Conservation (phyloP, 2,329 filamentous ascomycete species). For the Curvularia eragrostidis region DNA sequence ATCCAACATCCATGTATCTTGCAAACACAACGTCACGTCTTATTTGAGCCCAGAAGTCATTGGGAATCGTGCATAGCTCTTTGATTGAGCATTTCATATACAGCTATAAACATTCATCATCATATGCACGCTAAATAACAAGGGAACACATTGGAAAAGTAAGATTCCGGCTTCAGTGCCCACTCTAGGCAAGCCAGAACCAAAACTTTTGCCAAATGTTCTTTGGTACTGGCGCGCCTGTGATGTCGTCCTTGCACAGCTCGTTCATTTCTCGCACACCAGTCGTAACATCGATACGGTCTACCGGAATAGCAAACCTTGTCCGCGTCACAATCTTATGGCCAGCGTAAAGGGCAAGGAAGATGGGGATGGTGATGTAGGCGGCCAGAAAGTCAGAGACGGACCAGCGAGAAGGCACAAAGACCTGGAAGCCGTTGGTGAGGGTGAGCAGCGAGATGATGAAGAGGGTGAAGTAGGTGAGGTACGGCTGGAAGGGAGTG, state of each 20-base stretch:
- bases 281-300: conserved; percentile 44
- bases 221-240: conserved; percentile 43
- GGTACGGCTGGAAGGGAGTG: conserved; percentile 57
- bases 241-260: conserved; percentile 40
- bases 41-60: too few species aligned
- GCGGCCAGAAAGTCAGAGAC: conserved; percentile 60
- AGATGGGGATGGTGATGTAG: conserved; percentile 55
- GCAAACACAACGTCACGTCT: background rate
- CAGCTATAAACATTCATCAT: background rate
- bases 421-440: conserved; percentile 59
- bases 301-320: conserved; percentile 33
- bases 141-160: background rate
- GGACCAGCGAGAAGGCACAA: conserved; percentile 55
- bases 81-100: background rate
- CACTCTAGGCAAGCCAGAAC: conserved; percentile 47
- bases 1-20: background rate
- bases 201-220: conserved; percentile 43
- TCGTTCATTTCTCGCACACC: conserved; percentile 49
- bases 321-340: conserved; percentile 45
- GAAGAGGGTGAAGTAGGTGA: conserved; percentile 66
- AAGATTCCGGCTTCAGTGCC: background rate
- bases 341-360: conserved; percentile 43
- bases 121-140: background rate
- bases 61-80: background rate
- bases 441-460: conserved; percentile 49